phyloP scores from a whole-genome alignment of 805 yeast genomes.

The Ogataea henricii region DNA sequence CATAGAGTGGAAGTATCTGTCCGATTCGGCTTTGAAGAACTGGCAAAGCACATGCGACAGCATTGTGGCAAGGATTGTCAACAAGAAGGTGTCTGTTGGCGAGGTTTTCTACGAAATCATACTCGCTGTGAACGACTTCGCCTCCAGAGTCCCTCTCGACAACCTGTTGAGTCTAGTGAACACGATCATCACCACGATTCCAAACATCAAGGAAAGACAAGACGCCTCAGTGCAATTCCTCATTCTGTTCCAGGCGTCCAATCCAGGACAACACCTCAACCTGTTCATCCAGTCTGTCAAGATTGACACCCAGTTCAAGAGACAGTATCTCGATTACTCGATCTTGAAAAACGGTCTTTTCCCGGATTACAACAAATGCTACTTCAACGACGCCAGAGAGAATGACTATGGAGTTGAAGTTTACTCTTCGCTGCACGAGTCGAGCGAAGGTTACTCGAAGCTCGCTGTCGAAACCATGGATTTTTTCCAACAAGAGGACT shows the following conservation, averaged over 20 bases:
- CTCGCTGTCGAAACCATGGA: conserved; percentile 50
- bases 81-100: conserved; percentile 12
- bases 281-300: conserved; percentile 29
- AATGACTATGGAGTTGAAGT: conserved; percentile 32
- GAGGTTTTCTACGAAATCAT: conserved; percentile 33
- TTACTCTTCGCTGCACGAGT: conserved; percentile 71
- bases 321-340: conserved; percentile 30
- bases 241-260: conserved; percentile 28
- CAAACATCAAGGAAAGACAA: conserved; percentile 25
- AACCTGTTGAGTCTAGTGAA: conserved; percentile 23
- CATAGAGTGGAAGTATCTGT: conserved; percentile 20
- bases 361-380: conserved; percentile 31
- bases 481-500: conserved; percentile 44
- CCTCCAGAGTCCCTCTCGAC: conserved; percentile 23
- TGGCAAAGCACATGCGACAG: conserved; percentile 16
- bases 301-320: conserved; percentile 30
- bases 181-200: conserved; percentile 19
- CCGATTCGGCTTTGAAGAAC: conserved; percentile 12
- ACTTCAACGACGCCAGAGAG: conserved; percentile 33
- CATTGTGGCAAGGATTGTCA: conserved; percentile 12
- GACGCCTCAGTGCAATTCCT: conserved; percentile 28
- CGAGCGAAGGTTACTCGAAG: conserved; percentile 75
- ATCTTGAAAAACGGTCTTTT: conserved; percentile 31
- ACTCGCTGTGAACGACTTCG: conserved; percentile 23
- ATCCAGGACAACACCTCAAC: conserved; percentile 22